Base-by-base conservation (phyloP, 2,329 filamentous ascomycete species). In the Aspergillus udagawae region DNA sequence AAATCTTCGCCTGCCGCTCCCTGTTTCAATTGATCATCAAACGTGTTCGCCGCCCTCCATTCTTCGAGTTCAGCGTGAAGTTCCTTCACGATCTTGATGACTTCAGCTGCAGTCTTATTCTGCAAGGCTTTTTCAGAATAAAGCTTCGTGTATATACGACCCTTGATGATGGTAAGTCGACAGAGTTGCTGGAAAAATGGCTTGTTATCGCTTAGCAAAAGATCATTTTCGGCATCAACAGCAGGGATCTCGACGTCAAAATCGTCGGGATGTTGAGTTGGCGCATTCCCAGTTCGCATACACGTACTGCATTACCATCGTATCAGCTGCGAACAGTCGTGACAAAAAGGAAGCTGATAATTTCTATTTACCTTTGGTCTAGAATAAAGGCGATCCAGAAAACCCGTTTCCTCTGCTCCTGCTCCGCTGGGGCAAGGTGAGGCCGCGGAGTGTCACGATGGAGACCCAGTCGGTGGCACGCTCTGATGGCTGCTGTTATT, bases 171-270 rank as follows among this genome's bases (percentile, higher is more conserved):
- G 10, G 91, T 84, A 70, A 97, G 91, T 63, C 90, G 89, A 71
- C 91, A 95, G 83, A 96, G 92, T 49, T 92, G 83, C n/a, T 91
- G 84, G 80, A 97, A 97, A 23, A 97, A 82, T 66, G 96, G 95
- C 80, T 94, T 88, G 68, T 94, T 94, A 56, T 89, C 89, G 60
- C 92, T 88, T 5, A 87, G 85, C 41, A 95, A 78, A 3, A 91
- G 88, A 47, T 96, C 93, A 67, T 93, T 94, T 56, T 92, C 92
- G 56, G 94, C 89, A 57, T 92, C 91, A 66, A 91, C 89, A 60
- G 90, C 89, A 0, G 93, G 93, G 35, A 97, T 81, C 45, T 96
- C 92, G 14, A 97, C 91, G 66, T 96, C 96, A 86, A 96, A 94
- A 64, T 90, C 87, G 62, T 90, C 87, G 55, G 87, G 85, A 61